These are phyloP conservation scores for Coprinopsis sp. DNA, from an alignment of 768 basidiomycete genomes.

Conservation along the genomic window DNA sequence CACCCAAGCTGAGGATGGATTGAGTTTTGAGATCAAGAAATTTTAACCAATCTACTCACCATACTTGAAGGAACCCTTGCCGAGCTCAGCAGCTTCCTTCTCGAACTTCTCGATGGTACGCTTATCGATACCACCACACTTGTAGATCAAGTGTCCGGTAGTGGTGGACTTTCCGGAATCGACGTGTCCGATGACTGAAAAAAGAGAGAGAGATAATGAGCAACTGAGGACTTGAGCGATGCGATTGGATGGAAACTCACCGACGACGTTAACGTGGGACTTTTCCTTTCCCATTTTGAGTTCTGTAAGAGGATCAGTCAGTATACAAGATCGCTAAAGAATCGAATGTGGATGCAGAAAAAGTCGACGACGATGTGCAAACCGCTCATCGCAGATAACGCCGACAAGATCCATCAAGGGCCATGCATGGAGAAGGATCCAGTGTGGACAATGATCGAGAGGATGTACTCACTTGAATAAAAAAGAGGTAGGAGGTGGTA, in stretches of 20 bases:
- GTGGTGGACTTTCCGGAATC: slow-evolving; percentile 99
- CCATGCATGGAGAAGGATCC: no score
- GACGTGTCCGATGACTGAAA: slow-evolving; percentile 94
- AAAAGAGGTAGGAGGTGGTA: slow-evolving; percentile 45
- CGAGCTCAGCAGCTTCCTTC: slow-evolving; percentile 99
- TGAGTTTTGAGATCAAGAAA: slow-evolving; percentile 14
- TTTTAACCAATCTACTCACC: slow-evolving; percentile 45
- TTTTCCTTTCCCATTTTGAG: slow-evolving; percentile 91
- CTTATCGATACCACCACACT: slow-evolving; percentile 99
- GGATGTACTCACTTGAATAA: no score
- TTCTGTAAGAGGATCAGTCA: slow-evolving; percentile 26
- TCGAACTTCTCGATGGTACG: slow-evolving; percentile 99
- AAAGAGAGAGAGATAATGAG: slow-evolving; percentile 12
- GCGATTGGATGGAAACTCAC: slow-evolving; percentile 45
- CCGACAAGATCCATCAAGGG: no score
- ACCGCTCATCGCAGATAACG: no score
- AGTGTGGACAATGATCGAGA: no score
- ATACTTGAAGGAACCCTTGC: slow-evolving; percentile 98
- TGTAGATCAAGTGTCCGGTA: slow-evolving; percentile 99
- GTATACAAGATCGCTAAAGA: no score
- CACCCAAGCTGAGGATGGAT: slow-evolving; percentile 79
- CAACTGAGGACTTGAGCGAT: slow-evolving; percentile 11
- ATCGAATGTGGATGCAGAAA: no score
- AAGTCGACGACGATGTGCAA: no score
- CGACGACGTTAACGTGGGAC: slow-evolving; percentile 96